Conservation (phyloP, 2,329 filamentous ascomycete genomes). For the Proliferodiscus dingleyae region DNA sequence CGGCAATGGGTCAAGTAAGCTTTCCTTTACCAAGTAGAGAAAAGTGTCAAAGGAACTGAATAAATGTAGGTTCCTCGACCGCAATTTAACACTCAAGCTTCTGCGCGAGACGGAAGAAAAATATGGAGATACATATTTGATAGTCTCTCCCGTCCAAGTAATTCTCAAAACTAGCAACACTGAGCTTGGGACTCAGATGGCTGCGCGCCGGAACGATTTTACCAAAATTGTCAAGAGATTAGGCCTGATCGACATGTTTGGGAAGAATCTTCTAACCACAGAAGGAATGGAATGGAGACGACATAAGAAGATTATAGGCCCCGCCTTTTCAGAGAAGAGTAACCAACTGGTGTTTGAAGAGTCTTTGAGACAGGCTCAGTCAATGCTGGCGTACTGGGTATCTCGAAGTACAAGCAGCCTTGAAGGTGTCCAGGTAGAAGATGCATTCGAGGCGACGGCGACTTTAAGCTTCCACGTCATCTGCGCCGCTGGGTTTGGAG, state of each 20-base stretch:
- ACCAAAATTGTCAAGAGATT: conserved; percentile 29
- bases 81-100: conserved; percentile 13
- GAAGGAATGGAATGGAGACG: conserved; percentile 31
- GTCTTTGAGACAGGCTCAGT: conserved; percentile 42
- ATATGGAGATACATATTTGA: conserved; percentile 26
- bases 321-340: conserved; percentile 40
- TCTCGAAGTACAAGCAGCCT: conserved; percentile 4
- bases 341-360: conserved; percentile 41
- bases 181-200: conserved; percentile 26
- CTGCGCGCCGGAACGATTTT: conserved; percentile 26
- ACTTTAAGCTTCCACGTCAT: conserved; percentile 49
- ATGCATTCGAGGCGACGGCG: conserved; percentile 43
- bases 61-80: conserved; percentile 14
- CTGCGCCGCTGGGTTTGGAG: conserved; percentile 47
- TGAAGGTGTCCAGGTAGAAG: conserved; percentile 31
- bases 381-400: conserved; percentile 37
- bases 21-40: too few species aligned
- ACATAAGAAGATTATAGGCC: conserved; percentile 30
- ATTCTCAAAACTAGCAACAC: conserved; percentile 27
- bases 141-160: conserved; percentile 18
- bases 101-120: conserved; percentile 10
- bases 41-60: conserved; percentile 2
- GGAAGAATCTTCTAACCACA: conserved; percentile 27
- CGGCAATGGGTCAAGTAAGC: conserved; percentile 21
- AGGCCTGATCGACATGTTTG: conserved; percentile 29